Evolutionary conservation across 164 flowering plant species (phyloP).

Genomic region (Platanus orientalis): DNA sequence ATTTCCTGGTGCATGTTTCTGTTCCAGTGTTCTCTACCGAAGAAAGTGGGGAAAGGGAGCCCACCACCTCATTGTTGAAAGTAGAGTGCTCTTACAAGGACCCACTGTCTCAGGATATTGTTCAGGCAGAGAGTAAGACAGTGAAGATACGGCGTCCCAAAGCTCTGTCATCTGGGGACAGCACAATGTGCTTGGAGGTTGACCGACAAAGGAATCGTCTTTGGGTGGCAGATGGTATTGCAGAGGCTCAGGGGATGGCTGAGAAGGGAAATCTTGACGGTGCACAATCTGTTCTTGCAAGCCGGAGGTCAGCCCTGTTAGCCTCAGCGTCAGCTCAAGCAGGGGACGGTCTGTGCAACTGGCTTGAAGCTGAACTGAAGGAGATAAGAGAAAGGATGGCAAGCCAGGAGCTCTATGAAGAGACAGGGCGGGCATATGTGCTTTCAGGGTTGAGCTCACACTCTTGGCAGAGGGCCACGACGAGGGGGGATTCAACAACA

Average conservation of each 20-base stretch:
- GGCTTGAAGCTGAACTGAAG: slow-evolving; percentile 29
- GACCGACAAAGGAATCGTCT: slow-evolving; percentile 32
- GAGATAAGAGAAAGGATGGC: slow-evolving; percentile 31
- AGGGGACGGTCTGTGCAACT: slow-evolving; percentile 26
- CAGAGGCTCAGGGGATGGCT: slow-evolving; percentile 27
- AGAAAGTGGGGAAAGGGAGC: not conserved
- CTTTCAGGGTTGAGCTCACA: slow-evolving; percentile 36
- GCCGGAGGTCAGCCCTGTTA: slow-evolving; percentile 9
- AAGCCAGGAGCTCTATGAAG: slow-evolving; percentile 21
- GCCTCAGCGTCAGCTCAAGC: slow-evolving; percentile 25
- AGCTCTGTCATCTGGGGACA: slow-evolving; percentile 6
- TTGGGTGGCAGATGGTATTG: slow-evolving; percentile 20
- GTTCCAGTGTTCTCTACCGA: slow-evolving; percentile 17
- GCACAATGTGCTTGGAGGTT: slow-evolving; percentile 20
- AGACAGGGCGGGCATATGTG: slow-evolving; percentile 29
- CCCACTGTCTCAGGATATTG: slow-evolving; percentile 13
- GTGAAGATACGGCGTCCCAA: slow-evolving; percentile 21
- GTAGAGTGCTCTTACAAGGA: slow-evolving; percentile 22
- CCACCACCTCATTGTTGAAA: slow-evolving; percentile 15
- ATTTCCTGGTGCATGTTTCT: slow-evolving; percentile 23
- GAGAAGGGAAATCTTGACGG: slow-evolving; percentile 24
- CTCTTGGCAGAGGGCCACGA: slow-evolving; percentile 34
- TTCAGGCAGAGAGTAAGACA: slow-evolving; percentile 9
- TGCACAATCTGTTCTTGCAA: slow-evolving; percentile 20
- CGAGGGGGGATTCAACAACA: slow-evolving; percentile 19